Base-by-base conservation (phyloP, 768 basidiomycete species). In the Lactarius evosmus region DNA sequence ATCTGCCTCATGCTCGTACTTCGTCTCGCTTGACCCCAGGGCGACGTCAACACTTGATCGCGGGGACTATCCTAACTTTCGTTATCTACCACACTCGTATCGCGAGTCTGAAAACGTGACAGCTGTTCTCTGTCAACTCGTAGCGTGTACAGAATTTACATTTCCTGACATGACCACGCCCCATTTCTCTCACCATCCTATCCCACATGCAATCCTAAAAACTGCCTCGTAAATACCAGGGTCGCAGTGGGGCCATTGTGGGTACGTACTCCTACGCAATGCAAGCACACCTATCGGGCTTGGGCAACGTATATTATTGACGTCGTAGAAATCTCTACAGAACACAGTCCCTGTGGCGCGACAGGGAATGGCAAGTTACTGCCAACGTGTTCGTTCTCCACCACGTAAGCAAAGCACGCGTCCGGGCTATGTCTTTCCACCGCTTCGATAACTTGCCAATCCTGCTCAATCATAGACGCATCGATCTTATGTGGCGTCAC, bases 251-350 rank as follows among this genome's bases (percentile, higher is more conserved):
- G n/a, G n/a, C n/a, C n/a, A n/a, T n/a, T n/a, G 5, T 14, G 33
- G 38, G 54, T 60, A 65, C 53, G 58, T 64, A 49, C 30, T 36
- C 59, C 58, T 50, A 55, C 36, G 50, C 40, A 65, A 44, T 30
- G 44, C 33, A 56, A 38, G 41, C 25, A 14, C 2, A 7, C 2
- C 38, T 44, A 7, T 22, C 33, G 34, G 34, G 29, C 36, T 40
- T 34, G 40, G 29, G 40, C 22, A 25, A 41, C 30, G 30, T 51
- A 62, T 30, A 58, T 52, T 36, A 58, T 55, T 64, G 63, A 60
- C 58, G 46, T 64, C 30, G 58, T 61, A 32, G 63, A 61, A 65
- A 41, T 65, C 49, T 36, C 4, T 27, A 34, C 25, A 61, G 63
- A 65, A 64, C 40, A 8, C 6, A 7, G 52, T 44, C 29, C 63